Evolutionary conservation across 805 yeast species (phyloP), one percentile per base, ranked within the genome.

Genomic region (Yarrowia deformans): DNA sequence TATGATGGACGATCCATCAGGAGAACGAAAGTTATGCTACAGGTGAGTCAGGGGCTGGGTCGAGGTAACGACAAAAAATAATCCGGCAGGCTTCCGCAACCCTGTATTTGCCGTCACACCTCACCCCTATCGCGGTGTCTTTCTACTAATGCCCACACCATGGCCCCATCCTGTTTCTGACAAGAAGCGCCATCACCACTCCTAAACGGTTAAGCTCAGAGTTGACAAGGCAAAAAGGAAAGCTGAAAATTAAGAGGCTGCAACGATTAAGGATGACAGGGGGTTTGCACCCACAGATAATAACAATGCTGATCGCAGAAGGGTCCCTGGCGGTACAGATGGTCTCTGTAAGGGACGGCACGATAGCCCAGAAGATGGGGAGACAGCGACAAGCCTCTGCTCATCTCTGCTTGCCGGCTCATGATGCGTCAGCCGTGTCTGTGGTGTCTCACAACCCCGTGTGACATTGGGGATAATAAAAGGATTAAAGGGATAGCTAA

Each of bases 401-500:
- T 37, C 43, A 35, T 34, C 42, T 39, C 18, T 8, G 14, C 16
- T 13, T 7, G 13, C 14, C 8, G 0, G 29, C 56, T 54, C 16
- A 19, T 4, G 45, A 23, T 54, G 60, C 60, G 45, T 54, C 60
- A 54, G 60, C 60, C 60, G 45, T 37, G 60, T 52, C 35, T 13
- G n/a, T 19, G 39, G 37, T 35, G 35, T 19, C 45, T 54, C 60
- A 39, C n/a, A 34, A 52, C 45, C 32, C 60, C 60, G 60, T 54
- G 60, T 54, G 45, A 39, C 60, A 39, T 54, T 39, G 6, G 34
- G 42, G 18, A 37, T 54, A 54, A 54, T 54, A 54, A 54, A 19
- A 8, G 60, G 60, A 39, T 35, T 52, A 52, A 54, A 54, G 60
- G 60, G 60, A 54, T 54, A 54, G 60, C 60, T 54, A 54, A 54